These are phyloP conservation scores for Termitomyces sp. DNA, from an alignment of 768 basidiomycete species.

Conservation along the genomic window DNA sequence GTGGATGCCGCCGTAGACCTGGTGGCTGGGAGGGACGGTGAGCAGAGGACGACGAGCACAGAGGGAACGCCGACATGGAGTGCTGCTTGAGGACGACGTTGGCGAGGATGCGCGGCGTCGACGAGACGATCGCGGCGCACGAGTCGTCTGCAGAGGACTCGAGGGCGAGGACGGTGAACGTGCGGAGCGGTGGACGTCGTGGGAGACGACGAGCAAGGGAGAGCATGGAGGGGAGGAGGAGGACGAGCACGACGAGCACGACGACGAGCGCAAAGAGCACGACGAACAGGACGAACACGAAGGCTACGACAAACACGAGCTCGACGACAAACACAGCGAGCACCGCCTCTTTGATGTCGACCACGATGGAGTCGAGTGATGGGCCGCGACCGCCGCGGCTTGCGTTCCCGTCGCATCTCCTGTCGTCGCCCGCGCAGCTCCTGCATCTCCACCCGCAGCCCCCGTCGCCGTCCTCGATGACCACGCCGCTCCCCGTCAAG, in stretches of 20 bases:
- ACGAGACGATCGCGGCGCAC: slow-evolving; percentile 81
- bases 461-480: slow-evolving; percentile 24
- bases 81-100: slow-evolving; percentile 88
- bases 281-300: no score
- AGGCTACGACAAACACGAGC: no score
- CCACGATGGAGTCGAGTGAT: neutral
- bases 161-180: slow-evolving; percentile 65
- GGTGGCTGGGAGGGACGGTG: slow-evolving; percentile 36
- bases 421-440: neutral
- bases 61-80: slow-evolving; percentile 35
- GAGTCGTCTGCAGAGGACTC: slow-evolving; percentile 95
- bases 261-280: no score
- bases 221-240: neutral
- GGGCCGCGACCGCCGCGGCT: neutral
- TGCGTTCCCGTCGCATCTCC: neutral
- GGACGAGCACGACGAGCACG: no score
- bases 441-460: slow-evolving; percentile 11
- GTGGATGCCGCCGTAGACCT: slow-evolving; percentile 66
- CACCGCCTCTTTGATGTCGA: neutral
- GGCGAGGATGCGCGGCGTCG: slow-evolving; percentile 61
- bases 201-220: neutral
- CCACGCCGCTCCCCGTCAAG: slow-evolving; percentile 30
- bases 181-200: slow-evolving; percentile 7
- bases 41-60: neutral
- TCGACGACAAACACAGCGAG: neutral